Conservation (phyloP, 2,329 filamentous ascomycete genomes). For the Cryoendolithus antarcticus region DNA sequence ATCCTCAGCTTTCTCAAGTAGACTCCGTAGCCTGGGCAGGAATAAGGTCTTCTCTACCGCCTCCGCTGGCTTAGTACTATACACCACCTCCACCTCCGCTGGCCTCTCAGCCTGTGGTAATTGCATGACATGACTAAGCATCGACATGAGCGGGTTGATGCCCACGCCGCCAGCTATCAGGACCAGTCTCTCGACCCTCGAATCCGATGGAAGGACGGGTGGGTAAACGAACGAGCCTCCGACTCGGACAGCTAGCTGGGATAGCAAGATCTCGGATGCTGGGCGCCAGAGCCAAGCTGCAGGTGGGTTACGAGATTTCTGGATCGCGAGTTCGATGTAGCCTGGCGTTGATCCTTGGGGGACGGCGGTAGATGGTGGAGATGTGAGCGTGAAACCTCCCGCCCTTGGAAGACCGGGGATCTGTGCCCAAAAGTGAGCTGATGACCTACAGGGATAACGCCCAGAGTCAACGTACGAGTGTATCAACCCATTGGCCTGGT, state of each 20-base stretch:
- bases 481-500: slow-evolving; percentile 81
- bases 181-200: slow-evolving; percentile 46
- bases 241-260: slow-evolving; percentile 53
- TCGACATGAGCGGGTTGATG: slow-evolving; percentile 69
- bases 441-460: too few relatives aligned
- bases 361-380: slow-evolving; percentile 42
- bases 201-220: slow-evolving; percentile 33
- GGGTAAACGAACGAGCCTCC: slow-evolving; percentile 77
- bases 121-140: slow-evolving; percentile 46
- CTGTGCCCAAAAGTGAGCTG: too few relatives aligned
- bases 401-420: slow-evolving; percentile 56
- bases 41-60: slow-evolving; percentile 32
- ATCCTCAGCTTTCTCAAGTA: slow-evolving; percentile 13
- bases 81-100: slow-evolving; percentile 47
- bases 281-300: slow-evolving; percentile 66
- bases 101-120: slow-evolving; percentile 12
- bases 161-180: slow-evolving; percentile 74
- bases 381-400: slow-evolving; percentile 83
- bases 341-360: slow-evolving; percentile 16
- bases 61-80: slow-evolving; percentile 40
- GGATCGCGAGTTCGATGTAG: slow-evolving; percentile 69
- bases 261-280: slow-evolving; percentile 42
- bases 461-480: slow-evolving; percentile 33
- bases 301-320: slow-evolving; percentile 57
- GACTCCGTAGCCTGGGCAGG: slow-evolving; percentile 30